Conservation (phyloP, 495 filamentous ascomycete species). For the Aspergillus campestris region DNA sequence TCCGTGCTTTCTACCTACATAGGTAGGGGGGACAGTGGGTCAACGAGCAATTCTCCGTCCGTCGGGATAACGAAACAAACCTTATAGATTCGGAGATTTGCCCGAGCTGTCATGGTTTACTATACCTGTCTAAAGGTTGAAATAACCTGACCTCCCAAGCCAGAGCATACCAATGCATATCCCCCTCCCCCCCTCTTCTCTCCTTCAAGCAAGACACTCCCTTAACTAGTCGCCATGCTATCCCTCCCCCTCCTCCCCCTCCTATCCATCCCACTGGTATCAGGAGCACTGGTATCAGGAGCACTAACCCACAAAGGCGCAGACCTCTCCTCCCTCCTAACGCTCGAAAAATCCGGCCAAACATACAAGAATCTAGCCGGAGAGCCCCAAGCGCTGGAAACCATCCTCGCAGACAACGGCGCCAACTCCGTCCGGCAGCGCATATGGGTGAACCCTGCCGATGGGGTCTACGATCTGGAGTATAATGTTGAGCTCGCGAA, state of each 20-base stretch:
- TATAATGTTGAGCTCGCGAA: conserved; percentile 62
- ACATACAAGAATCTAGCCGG: conserved; percentile 51
- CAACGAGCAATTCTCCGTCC: too few species aligned
- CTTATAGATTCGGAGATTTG: too few species aligned
- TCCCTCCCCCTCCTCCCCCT: conserved; percentile 16
- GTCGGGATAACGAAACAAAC: too few species aligned
- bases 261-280: conserved; percentile 26
- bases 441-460: conserved; percentile 61
- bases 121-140: conserved; percentile 1
- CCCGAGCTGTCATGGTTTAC: too few species aligned
- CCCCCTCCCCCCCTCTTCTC: conserved; percentile 12
- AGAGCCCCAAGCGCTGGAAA: conserved; percentile 47
- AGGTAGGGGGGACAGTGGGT: too few species aligned
- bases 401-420: conserved; percentile 52
- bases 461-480: conserved; percentile 56
- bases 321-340: conserved; percentile 62
- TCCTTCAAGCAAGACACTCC: conserved; percentile 5
- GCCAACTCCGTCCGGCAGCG: conserved; percentile 67
- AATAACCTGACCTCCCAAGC: not conserved
- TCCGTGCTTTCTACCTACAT: too few species aligned
- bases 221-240: too few species aligned
- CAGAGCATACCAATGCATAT: too few species aligned
- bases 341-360: conserved; percentile 55
- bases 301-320: conserved; percentile 60
- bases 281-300: too few species aligned